phyloP scores from a whole-genome alignment of 345 rosid genomes.

The Boechera stricta region DNA sequence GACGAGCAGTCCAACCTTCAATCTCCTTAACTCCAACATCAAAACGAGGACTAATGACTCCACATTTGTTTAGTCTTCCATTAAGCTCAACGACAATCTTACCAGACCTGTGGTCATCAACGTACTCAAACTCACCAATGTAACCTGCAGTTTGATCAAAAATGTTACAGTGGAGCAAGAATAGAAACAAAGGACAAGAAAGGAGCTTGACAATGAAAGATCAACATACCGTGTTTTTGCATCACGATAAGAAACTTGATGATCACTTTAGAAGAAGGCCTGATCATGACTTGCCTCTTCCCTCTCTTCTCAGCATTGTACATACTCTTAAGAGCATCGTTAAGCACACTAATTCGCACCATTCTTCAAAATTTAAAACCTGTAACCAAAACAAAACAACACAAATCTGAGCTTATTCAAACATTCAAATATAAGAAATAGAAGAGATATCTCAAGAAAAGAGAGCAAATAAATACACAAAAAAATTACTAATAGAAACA shows the following conservation, averaged over 20 bases:
- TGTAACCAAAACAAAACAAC: background rate
- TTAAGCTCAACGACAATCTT: background rate
- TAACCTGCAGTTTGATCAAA: background rate
- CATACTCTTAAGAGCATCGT: background rate
- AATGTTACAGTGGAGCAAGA: background rate
- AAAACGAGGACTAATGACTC: constrained; percentile 1
- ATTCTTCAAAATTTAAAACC: background rate
- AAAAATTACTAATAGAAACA: background rate
- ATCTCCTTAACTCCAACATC: constrained; percentile 6
- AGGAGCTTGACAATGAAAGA: background rate
- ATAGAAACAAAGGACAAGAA: background rate
- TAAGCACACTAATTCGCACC: background rate
- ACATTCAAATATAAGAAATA: background rate
- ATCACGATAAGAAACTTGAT: background rate
- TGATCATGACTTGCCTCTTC: background rate
- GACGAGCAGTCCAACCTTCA: constrained; percentile 1
- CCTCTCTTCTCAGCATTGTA: constrained; percentile 4
- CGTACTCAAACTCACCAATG: constrained; percentile 6
- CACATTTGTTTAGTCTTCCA: constrained; percentile 7
- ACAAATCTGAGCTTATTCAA: background rate
- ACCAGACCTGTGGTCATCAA: constrained; percentile 1
- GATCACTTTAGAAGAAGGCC: constrained; percentile 1
- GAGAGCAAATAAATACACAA: background rate
- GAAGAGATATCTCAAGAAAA: no score
- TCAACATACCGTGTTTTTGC: background rate